Percentiles rank a stretch among this genome's conserved stretches.
Evolutionary conservation across 2,329 filamentous ascomycete genomes (phyloP).

Genomic region (Akanthomyces lecanii): DNA sequence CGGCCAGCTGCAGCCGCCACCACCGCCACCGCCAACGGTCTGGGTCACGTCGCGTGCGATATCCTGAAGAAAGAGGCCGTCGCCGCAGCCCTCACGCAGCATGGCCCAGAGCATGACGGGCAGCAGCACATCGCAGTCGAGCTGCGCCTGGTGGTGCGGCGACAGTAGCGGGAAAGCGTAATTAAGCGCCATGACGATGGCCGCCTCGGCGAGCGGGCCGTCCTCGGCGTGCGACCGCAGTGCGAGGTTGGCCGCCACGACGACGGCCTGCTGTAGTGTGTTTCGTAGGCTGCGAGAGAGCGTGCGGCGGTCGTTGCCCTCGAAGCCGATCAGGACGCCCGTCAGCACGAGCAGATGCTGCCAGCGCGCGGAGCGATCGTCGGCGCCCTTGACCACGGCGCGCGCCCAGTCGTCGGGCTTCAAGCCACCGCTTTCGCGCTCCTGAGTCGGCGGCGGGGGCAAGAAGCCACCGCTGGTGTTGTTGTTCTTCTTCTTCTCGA

Average conservation of each 20-base stretch:
- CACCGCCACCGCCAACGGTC: slow-evolving; percentile 24
- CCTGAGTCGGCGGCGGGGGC: slow-evolving; percentile 19
- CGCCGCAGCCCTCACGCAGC: slow-evolving; percentile 69
- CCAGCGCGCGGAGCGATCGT: slow-evolving; percentile 64
- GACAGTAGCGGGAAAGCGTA: slow-evolving; percentile 72
- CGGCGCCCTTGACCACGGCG: slow-evolving; percentile 53
- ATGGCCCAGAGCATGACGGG: slow-evolving; percentile 65
- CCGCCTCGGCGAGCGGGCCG: slow-evolving; percentile 39
- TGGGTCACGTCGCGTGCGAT: slow-evolving; percentile 65
- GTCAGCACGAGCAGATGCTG: slow-evolving; percentile 78
- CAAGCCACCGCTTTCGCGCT: slow-evolving; percentile 39
- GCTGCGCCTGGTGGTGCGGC: slow-evolving; percentile 49
- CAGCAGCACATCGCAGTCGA: slow-evolving; percentile 67
- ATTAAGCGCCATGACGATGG: slow-evolving; percentile 68
- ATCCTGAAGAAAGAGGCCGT: slow-evolving; percentile 68
- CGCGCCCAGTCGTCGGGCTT: slow-evolving; percentile 51
- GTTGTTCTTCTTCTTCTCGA: slow-evolving; percentile 23
- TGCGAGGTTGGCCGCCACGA: slow-evolving; percentile 72
- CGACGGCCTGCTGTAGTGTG: slow-evolving; percentile 68
- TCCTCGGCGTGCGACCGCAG: slow-evolving; percentile 46
- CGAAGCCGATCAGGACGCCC: slow-evolving; percentile 74
- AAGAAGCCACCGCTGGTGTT: slow-evolving; percentile 9
- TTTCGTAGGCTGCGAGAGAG: slow-evolving; percentile 59
- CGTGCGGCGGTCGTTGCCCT: slow-evolving; percentile 57
- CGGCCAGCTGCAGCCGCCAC: slow-evolving; percentile 58